Evolutionary conservation across 73 alveolate species (phyloP).

Genomic region (Tetrahymena borealis): DNA sequence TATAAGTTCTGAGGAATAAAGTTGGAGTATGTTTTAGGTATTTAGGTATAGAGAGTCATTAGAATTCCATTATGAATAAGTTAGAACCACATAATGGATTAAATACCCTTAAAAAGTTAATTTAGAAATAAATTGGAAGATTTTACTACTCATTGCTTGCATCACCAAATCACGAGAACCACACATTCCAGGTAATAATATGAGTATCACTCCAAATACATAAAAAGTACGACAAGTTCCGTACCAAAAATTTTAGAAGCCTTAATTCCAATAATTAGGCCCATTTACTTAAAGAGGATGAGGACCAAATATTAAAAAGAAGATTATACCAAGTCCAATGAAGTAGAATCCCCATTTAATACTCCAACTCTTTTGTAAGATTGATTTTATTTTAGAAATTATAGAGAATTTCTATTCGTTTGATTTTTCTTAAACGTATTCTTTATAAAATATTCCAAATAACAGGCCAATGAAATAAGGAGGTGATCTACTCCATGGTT

Average conservation of each 20-base stretch:
- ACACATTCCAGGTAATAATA: neutral
- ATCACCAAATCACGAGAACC: neutral
- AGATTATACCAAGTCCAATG: neutral
- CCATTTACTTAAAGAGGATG: neutral
- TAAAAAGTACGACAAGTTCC: neutral
- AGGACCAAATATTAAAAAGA: neutral
- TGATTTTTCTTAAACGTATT: neutral
- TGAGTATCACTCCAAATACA: neutral
- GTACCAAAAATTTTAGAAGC: neutral
- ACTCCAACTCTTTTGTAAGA: neutral
- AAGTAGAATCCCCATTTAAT: neutral
- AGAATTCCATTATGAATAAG: neutral
- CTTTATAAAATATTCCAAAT: constrained; percentile 21
- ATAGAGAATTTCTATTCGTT: neutral
- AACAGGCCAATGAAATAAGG: constrained; percentile 20
- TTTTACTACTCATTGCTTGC: neutral
- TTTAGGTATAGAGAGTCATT: neutral
- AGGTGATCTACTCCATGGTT: constrained; percentile 16
- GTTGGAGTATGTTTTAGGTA: neutral
- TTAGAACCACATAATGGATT: neutral
- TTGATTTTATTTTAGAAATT: neutral
- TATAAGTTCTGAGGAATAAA: neutral
- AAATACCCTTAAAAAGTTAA: neutral
- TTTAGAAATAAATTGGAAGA: neutral
- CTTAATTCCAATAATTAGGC: neutral